Evolutionary conservation across 2,329 filamentous ascomycete genomes (phyloP), one percentile per base, ranked within the genome.

Genomic region (Calycina marina): DNA sequence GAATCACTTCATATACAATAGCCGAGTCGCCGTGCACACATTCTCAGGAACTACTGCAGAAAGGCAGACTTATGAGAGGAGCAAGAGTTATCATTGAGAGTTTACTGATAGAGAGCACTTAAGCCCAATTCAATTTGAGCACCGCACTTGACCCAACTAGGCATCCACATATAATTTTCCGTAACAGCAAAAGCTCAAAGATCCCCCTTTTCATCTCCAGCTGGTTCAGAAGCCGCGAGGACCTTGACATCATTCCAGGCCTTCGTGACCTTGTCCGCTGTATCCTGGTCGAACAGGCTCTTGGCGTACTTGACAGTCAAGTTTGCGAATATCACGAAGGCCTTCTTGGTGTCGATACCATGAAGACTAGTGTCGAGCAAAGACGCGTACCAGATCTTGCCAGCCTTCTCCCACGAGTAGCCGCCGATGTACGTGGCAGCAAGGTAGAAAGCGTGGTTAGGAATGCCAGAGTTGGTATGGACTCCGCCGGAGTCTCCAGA

Each of bases 381-480:
- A 5, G 35, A 30, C 18, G 32, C 32, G 34, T 46, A 49, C 44
- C 46, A 50, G 14, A 49, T 34, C 28, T 38, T 37, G 2, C 46
- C 46, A 10, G 41, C 40, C 20, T 39, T 40, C 30, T 60, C 42
- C 51, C 51, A 72, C 4, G 61, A 61, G 45, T 60, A 64, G 4
- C 67, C 67, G 10, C 65, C 66, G 40, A 71, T 59, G 2, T 52
- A 56, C 4, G 55, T 48, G 2, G 63, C 51, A 8, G 52, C 57
- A 6, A 67, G 57, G 42, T 67, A 67, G 40, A 72, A 72, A 2
- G 67, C 67, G 39, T 60, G 58, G 52, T 72, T 72, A 2, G 67
- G 67, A 27, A 72, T 71, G 4, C 67, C 67, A 4, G 65, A 69
- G 49, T 60, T 67, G 30, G 65, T 51, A 47, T 72, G 67, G 3